A percentile compares a stretch with the other conserved stretches of the same genome.
Evolutionary conservation across 2,329 filamentous ascomycete genomes (phyloP).

Genomic region (Macroventuria anomochaeta): DNA sequence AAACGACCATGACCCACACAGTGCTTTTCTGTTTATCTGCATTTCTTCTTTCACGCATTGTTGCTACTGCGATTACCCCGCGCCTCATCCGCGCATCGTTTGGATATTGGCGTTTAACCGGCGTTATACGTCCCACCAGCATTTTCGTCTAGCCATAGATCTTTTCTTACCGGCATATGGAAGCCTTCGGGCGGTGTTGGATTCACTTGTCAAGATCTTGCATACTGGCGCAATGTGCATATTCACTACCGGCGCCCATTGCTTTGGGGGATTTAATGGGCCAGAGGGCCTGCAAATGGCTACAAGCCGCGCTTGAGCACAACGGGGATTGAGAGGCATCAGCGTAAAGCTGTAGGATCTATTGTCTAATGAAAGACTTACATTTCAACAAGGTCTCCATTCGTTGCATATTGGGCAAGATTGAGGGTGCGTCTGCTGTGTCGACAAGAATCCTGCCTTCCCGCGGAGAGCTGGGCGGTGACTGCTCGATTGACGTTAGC

Average conservation of each 20-base stretch:
- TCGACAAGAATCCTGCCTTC: no score
- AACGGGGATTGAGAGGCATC: no score
- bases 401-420: no score
- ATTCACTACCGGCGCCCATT: not conserved
- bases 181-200: slow-evolving; percentile 3
- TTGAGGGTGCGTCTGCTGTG: no score
- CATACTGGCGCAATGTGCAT: slow-evolving; percentile 9
- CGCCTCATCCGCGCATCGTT: slow-evolving; percentile 5
- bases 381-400: no score
- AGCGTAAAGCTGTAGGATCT: no score
- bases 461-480: no score
- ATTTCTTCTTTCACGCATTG: slow-evolving; percentile 8
- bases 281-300: not conserved
- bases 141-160: slow-evolving; percentile 2
- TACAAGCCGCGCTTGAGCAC: no score
- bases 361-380: no score
- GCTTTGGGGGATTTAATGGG: not conserved
- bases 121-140: slow-evolving; percentile 2
- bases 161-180: not conserved
- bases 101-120: slow-evolving; percentile 8
- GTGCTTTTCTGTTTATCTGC: not conserved
- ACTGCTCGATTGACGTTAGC: no score
- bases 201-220: not conserved
- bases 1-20: slow-evolving; percentile 15
- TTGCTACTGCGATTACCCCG: slow-evolving; percentile 19